Percentiles rank a stretch among this genome's conserved stretches.
These are phyloP conservation scores for Detonula confervacea DNA, from an alignment of 352 stramenopile species.

Conservation along the genomic window DNA sequence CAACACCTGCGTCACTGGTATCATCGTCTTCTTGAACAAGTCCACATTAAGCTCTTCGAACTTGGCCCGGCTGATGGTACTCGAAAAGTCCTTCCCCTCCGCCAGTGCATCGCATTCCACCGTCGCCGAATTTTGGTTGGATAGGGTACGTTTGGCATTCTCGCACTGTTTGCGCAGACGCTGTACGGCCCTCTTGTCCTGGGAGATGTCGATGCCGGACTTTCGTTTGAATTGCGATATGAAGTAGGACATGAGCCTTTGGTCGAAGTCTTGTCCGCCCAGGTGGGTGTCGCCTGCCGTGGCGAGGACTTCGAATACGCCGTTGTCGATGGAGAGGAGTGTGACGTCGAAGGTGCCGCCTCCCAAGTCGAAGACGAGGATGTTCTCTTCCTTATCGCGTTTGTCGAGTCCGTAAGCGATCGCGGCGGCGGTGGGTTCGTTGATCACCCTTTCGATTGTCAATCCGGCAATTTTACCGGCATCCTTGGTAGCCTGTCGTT, in stretches of 20 bases:
- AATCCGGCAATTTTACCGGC: conserved; percentile 97
- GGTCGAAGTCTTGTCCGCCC: conserved; percentile 99
- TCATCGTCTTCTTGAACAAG: conserved; percentile 98
- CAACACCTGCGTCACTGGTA: conserved; percentile 93
- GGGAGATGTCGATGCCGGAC: conserved; percentile 91
- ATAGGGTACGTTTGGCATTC: conserved; percentile 98
- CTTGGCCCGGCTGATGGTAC: conserved; percentile 93
- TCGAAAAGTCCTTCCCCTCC: conserved; percentile 96
- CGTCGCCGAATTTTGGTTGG: conserved; percentile 92
- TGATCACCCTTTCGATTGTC: conserved; percentile 99
- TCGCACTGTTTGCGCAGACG: conserved; percentile 97
- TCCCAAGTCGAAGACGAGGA: conserved; percentile 93
- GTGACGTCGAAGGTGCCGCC: conserved; percentile 98
- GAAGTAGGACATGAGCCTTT: conserved; percentile 99
- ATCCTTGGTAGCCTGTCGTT: conserved; percentile 99
- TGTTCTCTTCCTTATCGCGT: conserved; percentile 90
- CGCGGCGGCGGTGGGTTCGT: conserved; percentile 97
- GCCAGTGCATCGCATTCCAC: conserved; percentile 97
- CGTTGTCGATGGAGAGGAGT: conserved; percentile 97
- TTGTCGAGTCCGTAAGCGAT: conserved; percentile 94
- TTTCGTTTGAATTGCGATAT: conserved; percentile 94
- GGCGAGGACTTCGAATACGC: conserved; percentile 98
- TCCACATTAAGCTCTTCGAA: conserved; percentile 99
- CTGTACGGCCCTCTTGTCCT: conserved; percentile 94
- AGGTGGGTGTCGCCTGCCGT: conserved; percentile 99